Base-by-base conservation (phyloP, 495 filamentous ascomycete genomes). In the Cladorrhinum samala region DNA sequence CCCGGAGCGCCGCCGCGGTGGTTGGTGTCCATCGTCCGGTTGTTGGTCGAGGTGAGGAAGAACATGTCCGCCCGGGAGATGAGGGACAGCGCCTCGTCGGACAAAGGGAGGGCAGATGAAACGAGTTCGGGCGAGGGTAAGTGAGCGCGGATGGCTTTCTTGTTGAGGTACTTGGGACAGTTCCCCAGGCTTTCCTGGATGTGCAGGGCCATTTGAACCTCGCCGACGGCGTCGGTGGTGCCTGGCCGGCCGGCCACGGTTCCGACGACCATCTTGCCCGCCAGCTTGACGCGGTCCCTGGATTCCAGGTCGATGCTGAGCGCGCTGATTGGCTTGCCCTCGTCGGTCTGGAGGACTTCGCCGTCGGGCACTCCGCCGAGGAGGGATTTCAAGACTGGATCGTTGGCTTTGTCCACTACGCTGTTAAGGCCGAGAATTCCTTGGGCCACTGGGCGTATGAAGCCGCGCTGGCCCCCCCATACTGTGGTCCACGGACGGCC, bases 91-190 rank as follows among this genome's bases (percentile, higher is more conserved):
- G 86, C 85, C 39, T 70, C 67, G 17, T 65, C 60, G 4, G 75
- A 71, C 18, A 79, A 57, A 41, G 61, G 55, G 4, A 60, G 52
- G 7, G 67, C 59, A 33, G 73, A 67, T 16, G 76, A 78, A 2
- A 81, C 57, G 16, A 85, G 68, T 25, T 64, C 68, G 8, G 86
- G 82, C 3, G 64, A 53, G 16, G 82, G 76, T 1, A 74, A 49
- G 27, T 76, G 73, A 2, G 80, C 77, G 3, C 72, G 49, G 38
- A 91, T 81, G 20, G 73, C 72, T 62, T 86, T 89, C 54, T 78
- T 79, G 68, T 89, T 91, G 18, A 93, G 56, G 56, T 94, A 92
- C 69, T 92, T 94, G 0, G 89, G 89, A 61, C 88, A 92, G 54
- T 91, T 91, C 11, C 84, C 84, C 27, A 93, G 61, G 63, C 78